A percentile compares a stretch with the other conserved stretches of the same genome.
These are phyloP conservation scores for Melanogaster broomeanus DNA, from an alignment of 768 basidiomycete species.

Conservation along the genomic window DNA sequence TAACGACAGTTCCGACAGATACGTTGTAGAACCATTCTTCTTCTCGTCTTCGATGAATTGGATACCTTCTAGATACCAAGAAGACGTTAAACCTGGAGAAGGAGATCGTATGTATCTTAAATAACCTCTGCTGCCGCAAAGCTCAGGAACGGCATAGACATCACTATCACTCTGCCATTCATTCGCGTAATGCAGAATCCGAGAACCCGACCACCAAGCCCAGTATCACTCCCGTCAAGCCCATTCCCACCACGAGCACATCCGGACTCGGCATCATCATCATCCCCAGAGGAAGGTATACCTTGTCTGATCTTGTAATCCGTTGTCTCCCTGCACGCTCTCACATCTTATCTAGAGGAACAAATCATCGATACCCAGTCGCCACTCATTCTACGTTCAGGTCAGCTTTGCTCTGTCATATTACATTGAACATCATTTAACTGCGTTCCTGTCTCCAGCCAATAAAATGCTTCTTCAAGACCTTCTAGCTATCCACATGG, in stretches of 20 bases:
- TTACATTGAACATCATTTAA: neutral
- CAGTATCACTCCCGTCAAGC: neutral
- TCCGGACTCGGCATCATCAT: neutral
- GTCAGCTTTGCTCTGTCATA: constrained; percentile 26
- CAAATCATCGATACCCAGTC: constrained; percentile 53
- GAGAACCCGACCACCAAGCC: neutral
- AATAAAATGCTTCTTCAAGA: constrained; percentile 37
- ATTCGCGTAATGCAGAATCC: constrained; percentile 39
- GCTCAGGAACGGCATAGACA: constrained; percentile 39
- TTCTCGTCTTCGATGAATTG: constrained; percentile 65
- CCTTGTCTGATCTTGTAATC: neutral
- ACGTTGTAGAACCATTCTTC: constrained; percentile 62
- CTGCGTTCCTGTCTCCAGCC: constrained; percentile 12
- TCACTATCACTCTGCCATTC: constrained; percentile 57
- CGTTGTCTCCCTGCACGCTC: neutral
- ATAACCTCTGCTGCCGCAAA: neutral
- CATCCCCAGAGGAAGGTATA: constrained; percentile 9
- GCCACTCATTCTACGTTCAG: constrained; percentile 37
- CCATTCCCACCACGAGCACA: neutral
- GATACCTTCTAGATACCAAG: constrained; percentile 69
- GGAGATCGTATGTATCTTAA: constrained; percentile 57
- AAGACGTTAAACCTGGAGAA: constrained; percentile 37
- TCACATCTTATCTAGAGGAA: constrained; percentile 12
- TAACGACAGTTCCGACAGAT: constrained; percentile 29
- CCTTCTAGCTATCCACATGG: constrained; percentile 55